Percentiles rank a stretch among this genome's conserved stretches.
Conservation (phyloP, 2,329 filamentous ascomycete genomes). For the Trichoderma endophyticum region DNA sequence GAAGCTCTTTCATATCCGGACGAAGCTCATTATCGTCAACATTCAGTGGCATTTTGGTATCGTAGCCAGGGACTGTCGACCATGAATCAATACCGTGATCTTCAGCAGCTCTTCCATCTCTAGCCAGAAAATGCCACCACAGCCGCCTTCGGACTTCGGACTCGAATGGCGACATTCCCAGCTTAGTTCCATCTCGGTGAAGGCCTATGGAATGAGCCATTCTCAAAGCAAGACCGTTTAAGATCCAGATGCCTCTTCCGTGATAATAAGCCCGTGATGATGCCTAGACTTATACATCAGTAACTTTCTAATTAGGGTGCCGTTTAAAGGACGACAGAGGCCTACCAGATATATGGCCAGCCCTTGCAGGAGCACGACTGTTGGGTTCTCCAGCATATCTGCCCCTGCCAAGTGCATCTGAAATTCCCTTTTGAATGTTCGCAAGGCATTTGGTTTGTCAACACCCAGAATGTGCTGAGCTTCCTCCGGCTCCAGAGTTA, state of each 20-base stretch:
- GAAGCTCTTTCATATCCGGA: conserved; percentile 37
- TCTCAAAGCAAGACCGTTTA: conserved; percentile 45
- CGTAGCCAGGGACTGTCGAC: conserved; percentile 16
- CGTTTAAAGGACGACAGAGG: background rate
- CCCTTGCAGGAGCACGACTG: conserved; percentile 34
- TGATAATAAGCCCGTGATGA: conserved; percentile 33
- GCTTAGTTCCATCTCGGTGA: conserved; percentile 47
- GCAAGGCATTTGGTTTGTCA: conserved; percentile 26
- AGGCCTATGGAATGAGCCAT: conserved; percentile 51
- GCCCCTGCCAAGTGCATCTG: conserved; percentile 39
- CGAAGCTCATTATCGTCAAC: conserved; percentile 46
- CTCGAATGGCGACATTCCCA: conserved; percentile 51
- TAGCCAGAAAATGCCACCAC: conserved; percentile 52
- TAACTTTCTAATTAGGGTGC: background rate
- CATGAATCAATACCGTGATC: conserved; percentile 47
- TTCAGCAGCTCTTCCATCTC: conserved; percentile 51
- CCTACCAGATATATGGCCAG: conserved; percentile 39
- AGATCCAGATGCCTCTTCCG: conserved; percentile 37
- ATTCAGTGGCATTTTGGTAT: conserved; percentile 37
- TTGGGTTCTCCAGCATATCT: conserved; percentile 41
- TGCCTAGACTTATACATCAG: conserved; percentile 22
- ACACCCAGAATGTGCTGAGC: conserved; percentile 29
- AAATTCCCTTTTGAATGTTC: conserved; percentile 32
- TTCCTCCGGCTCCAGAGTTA: conserved; percentile 39
- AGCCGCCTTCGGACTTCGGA: conserved; percentile 54